Evolutionary conservation across 148 eudicot species (phyloP).

Genomic region (Bassia scoparia): DNA sequence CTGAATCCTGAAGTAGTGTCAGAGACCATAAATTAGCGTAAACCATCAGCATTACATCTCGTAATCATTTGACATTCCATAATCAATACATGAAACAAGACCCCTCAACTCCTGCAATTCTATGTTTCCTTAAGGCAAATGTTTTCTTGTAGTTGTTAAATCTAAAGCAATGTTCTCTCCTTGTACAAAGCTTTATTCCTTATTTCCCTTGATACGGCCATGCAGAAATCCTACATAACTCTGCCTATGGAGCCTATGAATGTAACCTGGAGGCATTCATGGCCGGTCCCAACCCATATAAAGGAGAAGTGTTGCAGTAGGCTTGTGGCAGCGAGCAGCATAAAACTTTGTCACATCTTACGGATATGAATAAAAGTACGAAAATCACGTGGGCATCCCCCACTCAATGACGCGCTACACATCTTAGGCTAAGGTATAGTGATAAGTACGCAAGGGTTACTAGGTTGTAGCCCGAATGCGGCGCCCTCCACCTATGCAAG

Average conservation of each 20-base stretch:
- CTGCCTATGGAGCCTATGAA: not conserved
- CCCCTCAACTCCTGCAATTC: too few species aligned
- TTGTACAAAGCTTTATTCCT: too few species aligned
- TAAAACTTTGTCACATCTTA: not conserved
- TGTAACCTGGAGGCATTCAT: not conserved
- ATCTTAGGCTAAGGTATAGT: not conserved
- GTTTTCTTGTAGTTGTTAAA: too few species aligned
- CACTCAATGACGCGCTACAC: not conserved
- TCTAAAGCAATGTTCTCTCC: too few species aligned
- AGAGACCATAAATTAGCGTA: too few species aligned
- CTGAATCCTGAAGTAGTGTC: too few species aligned
- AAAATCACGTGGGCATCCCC: not conserved
- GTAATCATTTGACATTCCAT: too few species aligned
- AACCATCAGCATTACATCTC: too few species aligned
- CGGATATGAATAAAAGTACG: not conserved
- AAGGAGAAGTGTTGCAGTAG: not conserved
- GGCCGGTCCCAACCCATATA: not conserved
- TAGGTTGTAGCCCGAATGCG: not conserved
- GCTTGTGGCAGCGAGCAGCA: not conserved
- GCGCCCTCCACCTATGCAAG: not conserved
- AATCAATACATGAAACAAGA: too few species aligned
- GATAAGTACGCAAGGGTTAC: not conserved
- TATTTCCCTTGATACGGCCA: too few species aligned
- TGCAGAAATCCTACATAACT: too few species aligned
- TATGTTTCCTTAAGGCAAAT: too few species aligned